These are phyloP conservation scores for Arthrobotrys iridis DNA, from an alignment of 2,329 filamentous ascomycete species.

Conservation along the genomic window DNA sequence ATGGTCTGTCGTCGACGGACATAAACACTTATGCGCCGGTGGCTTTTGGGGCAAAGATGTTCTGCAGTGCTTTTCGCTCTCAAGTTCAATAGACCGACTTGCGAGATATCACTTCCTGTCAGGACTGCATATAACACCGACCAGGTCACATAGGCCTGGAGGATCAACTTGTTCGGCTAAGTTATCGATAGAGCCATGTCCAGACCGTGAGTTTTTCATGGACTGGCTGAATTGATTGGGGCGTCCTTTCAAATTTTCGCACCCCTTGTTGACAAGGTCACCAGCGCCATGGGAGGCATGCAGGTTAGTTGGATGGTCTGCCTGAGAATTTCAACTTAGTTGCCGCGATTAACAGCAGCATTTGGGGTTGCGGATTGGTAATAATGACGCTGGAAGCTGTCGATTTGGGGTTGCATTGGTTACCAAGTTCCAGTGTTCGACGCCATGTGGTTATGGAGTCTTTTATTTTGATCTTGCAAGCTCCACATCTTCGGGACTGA, in stretches of 20 bases:
- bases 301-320: slow-evolving; percentile 31
- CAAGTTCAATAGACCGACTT: neutral
- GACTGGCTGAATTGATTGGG: slow-evolving; percentile 5
- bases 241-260: slow-evolving; percentile 26
- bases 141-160: too few relatives aligned
- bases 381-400: slow-evolving; percentile 19
- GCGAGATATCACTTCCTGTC: slow-evolving; percentile 1
- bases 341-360: slow-evolving; percentile 9
- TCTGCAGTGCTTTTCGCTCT: neutral
- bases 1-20: neutral
- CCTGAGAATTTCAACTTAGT: slow-evolving; percentile 21
- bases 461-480: slow-evolving; percentile 4
- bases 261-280: slow-evolving; percentile 47
- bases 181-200: slow-evolving; percentile 33
- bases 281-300: slow-evolving; percentile 42
- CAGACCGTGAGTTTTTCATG: slow-evolving; percentile 7
- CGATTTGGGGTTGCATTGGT: slow-evolving; percentile 45
- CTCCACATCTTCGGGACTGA: slow-evolving; percentile 47
- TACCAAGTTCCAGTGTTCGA: slow-evolving; percentile 40
- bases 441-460: slow-evolving; percentile 40
- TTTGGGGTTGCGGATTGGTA: slow-evolving; percentile 11
- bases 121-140: neutral
- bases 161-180: slow-evolving; percentile 23
- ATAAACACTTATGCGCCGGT: neutral
- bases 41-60: neutral